These are phyloP conservation scores for Sporobolomyces pararoseus DNA, from an alignment of 768 basidiomycete genomes.

Conservation along the genomic window DNA sequence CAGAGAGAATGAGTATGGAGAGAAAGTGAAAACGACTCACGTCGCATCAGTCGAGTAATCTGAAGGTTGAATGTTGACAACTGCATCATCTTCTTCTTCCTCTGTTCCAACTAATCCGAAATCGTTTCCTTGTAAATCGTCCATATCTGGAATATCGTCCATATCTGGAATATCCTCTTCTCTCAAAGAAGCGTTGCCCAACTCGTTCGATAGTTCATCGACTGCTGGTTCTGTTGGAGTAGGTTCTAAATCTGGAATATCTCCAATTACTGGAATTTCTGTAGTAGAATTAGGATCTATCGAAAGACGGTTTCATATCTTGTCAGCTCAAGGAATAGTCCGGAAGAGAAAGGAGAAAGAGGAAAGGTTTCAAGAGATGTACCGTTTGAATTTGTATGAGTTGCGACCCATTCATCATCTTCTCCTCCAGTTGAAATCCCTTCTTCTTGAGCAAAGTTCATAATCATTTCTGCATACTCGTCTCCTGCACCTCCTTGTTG, in stretches of 20 bases:
- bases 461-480: slow-evolving; percentile 88
- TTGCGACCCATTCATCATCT: slow-evolving; percentile 95
- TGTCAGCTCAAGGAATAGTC: no score
- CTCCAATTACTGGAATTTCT: slow-evolving; percentile 60
- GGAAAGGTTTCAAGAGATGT: neutral
- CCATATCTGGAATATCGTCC: slow-evolving; percentile 98
- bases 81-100: slow-evolving; percentile 82
- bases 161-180: slow-evolving; percentile 62
- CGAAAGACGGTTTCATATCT: no score
- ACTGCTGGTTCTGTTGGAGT: slow-evolving; percentile 43
- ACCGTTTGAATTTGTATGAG: slow-evolving; percentile 71
- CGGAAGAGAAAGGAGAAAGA: no score
- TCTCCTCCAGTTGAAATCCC: slow-evolving; percentile 59
- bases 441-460: slow-evolving; percentile 64
- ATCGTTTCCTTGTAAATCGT: slow-evolving; percentile 55
- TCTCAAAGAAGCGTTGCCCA: slow-evolving; percentile 30
- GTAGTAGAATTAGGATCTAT: slow-evolving; percentile 24
- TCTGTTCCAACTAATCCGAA: slow-evolving; percentile 54
- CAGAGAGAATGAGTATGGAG: no score
- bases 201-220: slow-evolving; percentile 43
- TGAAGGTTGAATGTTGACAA: slow-evolving; percentile 48
- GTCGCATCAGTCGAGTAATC: slow-evolving; percentile 32
- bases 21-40: no score
- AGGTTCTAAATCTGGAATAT: slow-evolving; percentile 80
- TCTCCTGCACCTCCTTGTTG: slow-evolving; percentile 62